Evolutionary conservation across 129 eudicot genomes (phyloP), one percentile per base, ranked within the genome.

Genomic region (Flaveria bidentis): DNA sequence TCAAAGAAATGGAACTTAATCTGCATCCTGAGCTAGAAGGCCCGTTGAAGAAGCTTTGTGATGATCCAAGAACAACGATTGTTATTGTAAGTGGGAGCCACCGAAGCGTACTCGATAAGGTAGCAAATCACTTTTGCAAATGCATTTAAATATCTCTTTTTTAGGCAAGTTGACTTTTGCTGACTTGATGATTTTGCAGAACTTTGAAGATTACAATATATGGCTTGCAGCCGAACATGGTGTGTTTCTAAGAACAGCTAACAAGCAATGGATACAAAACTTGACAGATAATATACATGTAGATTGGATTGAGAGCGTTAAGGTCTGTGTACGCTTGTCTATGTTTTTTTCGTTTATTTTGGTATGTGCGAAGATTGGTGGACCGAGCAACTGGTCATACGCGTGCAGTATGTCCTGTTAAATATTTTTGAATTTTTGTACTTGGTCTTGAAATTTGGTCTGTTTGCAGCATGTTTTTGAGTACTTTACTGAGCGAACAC

Each of bases 191-290:
- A 66, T 83, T 77, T 22, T 81, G 67, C 91, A 90, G 98, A 93
- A 82, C 71, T 93, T 93, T 67, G 90, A 91, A 5, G 91, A 85
- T 41, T 90, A 82, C 73, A 86, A 87, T 67, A 33, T 93, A 90
- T 93, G 98, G 97, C 77, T 93, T 78, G 97, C 97, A 67, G 97
- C 97, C 25, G 98, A 93, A 77, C 92, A 93, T 71, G 98, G 98
- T 44, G 90, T 93, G 92, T 91, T 90, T 61, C 14, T 87, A 77
- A 89, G 97, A 61, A 70, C 50, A 45, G 87, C 91, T 1, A 78
- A 82, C 63, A 91, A 91, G 71, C 86, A 84, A 49, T 93, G 98
- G 96, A 82, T 90, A 86, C 90, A 89, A 22, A 90, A 93, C 73
- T 85, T 93, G 86, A 88, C 91, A 3, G 97, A 93, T 75, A 83